Evolutionary conservation across 2,329 filamentous ascomycete genomes (phyloP).

Genomic region (Aspergillus ustus): DNA sequence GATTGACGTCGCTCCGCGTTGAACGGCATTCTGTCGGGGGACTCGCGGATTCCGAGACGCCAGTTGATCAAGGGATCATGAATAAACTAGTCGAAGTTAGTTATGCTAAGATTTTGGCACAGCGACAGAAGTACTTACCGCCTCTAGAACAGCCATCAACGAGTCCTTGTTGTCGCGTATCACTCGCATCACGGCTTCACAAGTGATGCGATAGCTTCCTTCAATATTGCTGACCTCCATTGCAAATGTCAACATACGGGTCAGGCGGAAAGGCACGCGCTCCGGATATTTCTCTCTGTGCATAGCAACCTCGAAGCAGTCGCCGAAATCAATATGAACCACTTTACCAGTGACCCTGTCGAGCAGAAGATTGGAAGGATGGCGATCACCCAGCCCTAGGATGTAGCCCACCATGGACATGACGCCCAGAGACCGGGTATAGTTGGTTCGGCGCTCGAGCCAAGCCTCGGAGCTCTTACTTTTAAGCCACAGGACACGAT

Average conservation of each 20-base stretch:
- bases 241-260: slow-evolving; percentile 97
- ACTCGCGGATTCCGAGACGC: slow-evolving; percentile 73
- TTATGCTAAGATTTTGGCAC: background rate
- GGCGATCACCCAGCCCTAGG: slow-evolving; percentile 90
- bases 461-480: slow-evolving; percentile 97
- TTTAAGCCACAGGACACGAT: slow-evolving; percentile 97
- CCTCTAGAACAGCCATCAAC: slow-evolving; percentile 96
- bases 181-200: slow-evolving; percentile 97
- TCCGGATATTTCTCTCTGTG: slow-evolving; percentile 99
- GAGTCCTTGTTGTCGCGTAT: slow-evolving; percentile 97
- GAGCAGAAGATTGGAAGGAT: slow-evolving; percentile 97
- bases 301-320: slow-evolving; percentile 99
- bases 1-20: slow-evolving; percentile 64
- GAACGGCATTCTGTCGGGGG: slow-evolving; percentile 63
- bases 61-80: slow-evolving; percentile 99
- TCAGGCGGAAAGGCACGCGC: slow-evolving; percentile 94
- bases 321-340: slow-evolving; percentile 98
- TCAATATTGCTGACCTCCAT: slow-evolving; percentile 99
- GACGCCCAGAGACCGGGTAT: slow-evolving; percentile 93
- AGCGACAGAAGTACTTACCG: slow-evolving; percentile 64
- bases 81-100: slow-evolving; percentile 71
- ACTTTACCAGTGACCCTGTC: slow-evolving; percentile 96
- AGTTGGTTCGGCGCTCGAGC: slow-evolving; percentile 97
- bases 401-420: slow-evolving; percentile 99
- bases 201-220: slow-evolving; percentile 96